These are phyloP conservation scores for Verticillium albo-atrum DNA, from an alignment of 2,329 filamentous ascomycete species.

Conservation along the genomic window DNA sequence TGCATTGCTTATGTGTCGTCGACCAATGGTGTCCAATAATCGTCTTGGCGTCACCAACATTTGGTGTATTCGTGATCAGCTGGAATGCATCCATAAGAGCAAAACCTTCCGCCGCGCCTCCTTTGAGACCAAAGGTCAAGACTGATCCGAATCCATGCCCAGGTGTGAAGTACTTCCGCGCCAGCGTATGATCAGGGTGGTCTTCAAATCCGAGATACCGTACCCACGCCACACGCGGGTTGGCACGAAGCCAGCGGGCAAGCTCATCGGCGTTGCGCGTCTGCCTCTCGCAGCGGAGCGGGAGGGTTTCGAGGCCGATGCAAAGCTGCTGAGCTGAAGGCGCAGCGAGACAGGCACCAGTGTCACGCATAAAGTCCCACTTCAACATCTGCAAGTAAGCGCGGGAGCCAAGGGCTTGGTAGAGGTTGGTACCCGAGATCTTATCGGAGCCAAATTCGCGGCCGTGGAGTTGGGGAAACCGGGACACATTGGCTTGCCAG, in stretches of 20 bases:
- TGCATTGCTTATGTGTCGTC: slow-evolving; percentile 90
- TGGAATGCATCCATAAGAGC: slow-evolving; percentile 93
- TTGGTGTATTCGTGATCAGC: slow-evolving; percentile 94
- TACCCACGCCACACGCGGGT: slow-evolving; percentile 84
- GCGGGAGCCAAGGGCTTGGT: slow-evolving; percentile 76
- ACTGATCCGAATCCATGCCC: slow-evolving; percentile 81
- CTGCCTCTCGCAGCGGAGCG: slow-evolving; percentile 80
- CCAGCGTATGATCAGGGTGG: slow-evolving; percentile 73
- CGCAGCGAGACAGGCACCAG: slow-evolving; percentile 79
- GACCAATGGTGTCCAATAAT: slow-evolving; percentile 63
- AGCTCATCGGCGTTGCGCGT: slow-evolving; percentile 77
- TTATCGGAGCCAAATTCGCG: slow-evolving; percentile 88
- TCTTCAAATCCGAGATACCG: slow-evolving; percentile 84
- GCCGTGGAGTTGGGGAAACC: slow-evolving; percentile 92
- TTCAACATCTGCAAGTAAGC: slow-evolving; percentile 74
- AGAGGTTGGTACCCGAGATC: slow-evolving; percentile 89
- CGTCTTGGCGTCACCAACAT: slow-evolving; percentile 94
- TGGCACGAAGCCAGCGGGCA: slow-evolving; percentile 78
- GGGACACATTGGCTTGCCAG: slow-evolving; percentile 77
- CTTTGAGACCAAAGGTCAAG: slow-evolving; percentile 89
- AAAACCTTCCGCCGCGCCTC: slow-evolving; percentile 73
- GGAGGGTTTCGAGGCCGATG: slow-evolving; percentile 85
- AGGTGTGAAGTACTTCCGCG: slow-evolving; percentile 74
- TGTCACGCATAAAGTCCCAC: slow-evolving; percentile 69
- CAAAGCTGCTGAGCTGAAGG: slow-evolving; percentile 92